A percentile compares a stretch with the other conserved stretches of the same genome.
These are phyloP conservation scores for Clarireedia sp. DNA, from an alignment of 2,329 filamentous ascomycete genomes.

Conservation along the genomic window DNA sequence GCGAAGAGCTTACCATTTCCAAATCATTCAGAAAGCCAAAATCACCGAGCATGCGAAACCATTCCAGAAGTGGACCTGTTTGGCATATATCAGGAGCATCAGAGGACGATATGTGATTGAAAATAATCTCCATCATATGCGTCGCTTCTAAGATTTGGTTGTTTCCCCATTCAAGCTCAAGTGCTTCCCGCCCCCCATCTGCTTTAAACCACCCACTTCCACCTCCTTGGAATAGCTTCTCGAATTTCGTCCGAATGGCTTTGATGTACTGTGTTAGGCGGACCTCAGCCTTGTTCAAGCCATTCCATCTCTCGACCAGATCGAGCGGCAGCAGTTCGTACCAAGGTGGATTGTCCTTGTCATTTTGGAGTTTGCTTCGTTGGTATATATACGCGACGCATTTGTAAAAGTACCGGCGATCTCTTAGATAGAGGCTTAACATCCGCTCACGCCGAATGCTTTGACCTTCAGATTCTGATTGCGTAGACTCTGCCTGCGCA, in stretches of 20 bases:
- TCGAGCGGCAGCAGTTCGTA: not conserved
- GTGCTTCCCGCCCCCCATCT: slow-evolving; percentile 42
- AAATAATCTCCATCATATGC: slow-evolving; percentile 66
- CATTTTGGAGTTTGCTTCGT: not conserved
- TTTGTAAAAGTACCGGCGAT: slow-evolving; percentile 61
- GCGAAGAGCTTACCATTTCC: slow-evolving; percentile 35
- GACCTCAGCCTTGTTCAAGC: slow-evolving; percentile 4
- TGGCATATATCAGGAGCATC: slow-evolving; percentile 43
- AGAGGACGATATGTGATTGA: slow-evolving; percentile 58
- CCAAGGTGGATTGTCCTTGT: not conserved
- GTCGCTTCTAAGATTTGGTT: slow-evolving; percentile 62
- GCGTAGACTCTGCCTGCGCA: slow-evolving; percentile 35
- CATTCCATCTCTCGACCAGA: slow-evolving; percentile 2
- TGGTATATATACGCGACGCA: slow-evolving; percentile 27
- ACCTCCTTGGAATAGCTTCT: slow-evolving; percentile 25
- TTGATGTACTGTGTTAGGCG: slow-evolving; percentile 36
- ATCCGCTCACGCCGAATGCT: slow-evolving; percentile 59
- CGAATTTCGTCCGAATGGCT: slow-evolving; percentile 40
- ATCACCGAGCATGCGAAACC: slow-evolving; percentile 61
- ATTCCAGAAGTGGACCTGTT: slow-evolving; percentile 52
- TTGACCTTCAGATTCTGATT: slow-evolving; percentile 54
- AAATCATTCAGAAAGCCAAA: slow-evolving; percentile 64
- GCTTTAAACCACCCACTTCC: slow-evolving; percentile 39
- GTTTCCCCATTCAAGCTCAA: slow-evolving; percentile 52
- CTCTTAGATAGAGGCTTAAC: slow-evolving; percentile 62